Evolutionary conservation across 2,329 filamentous ascomycete genomes (phyloP).

Genomic region (Lasiodiplodia gonubiensis): DNA sequence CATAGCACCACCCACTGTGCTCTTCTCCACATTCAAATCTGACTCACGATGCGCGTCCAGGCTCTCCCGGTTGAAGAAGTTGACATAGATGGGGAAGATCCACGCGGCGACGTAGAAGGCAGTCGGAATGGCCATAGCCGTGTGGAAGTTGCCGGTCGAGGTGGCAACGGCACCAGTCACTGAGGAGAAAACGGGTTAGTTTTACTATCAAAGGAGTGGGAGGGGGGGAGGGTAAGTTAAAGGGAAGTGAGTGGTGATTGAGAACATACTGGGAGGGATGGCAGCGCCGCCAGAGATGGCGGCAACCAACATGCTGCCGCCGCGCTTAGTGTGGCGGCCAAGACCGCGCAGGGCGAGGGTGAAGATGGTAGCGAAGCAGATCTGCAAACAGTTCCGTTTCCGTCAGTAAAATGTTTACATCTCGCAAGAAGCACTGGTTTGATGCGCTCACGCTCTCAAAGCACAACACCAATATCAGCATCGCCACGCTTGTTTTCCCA

Average conservation of each 20-base stretch:
- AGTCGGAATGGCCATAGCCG: slow-evolving; percentile 33
- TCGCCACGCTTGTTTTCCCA: slow-evolving; percentile 30
- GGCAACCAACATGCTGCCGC: slow-evolving; percentile 37
- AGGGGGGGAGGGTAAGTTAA: no score
- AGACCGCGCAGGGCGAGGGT: slow-evolving; percentile 37
- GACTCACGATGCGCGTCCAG: slow-evolving; percentile 28
- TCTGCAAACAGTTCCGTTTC: slow-evolving; percentile 2
- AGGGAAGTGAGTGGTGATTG: neutral
- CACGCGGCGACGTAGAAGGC: slow-evolving; percentile 32
- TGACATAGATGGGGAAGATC: slow-evolving; percentile 32
- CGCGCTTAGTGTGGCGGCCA: slow-evolving; percentile 39
- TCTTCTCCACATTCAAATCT: slow-evolving; percentile 27
- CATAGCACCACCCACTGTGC: neutral
- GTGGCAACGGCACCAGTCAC: slow-evolving; percentile 32
- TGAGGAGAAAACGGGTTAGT: neutral
- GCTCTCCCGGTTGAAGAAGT: slow-evolving; percentile 30
- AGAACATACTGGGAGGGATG: slow-evolving; percentile 35
- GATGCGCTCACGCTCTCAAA: slow-evolving; percentile 31
- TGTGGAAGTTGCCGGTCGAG: slow-evolving; percentile 31
- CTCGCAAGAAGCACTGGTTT: no score
- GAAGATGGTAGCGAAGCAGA: slow-evolving; percentile 36
- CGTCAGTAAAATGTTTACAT: neutral
- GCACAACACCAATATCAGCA: slow-evolving; percentile 32
- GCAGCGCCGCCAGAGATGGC: slow-evolving; percentile 37
- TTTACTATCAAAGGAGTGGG: neutral